Conservation (phyloP, 73 alveolate species). For the Paramecium sexaurelia region DNA sequence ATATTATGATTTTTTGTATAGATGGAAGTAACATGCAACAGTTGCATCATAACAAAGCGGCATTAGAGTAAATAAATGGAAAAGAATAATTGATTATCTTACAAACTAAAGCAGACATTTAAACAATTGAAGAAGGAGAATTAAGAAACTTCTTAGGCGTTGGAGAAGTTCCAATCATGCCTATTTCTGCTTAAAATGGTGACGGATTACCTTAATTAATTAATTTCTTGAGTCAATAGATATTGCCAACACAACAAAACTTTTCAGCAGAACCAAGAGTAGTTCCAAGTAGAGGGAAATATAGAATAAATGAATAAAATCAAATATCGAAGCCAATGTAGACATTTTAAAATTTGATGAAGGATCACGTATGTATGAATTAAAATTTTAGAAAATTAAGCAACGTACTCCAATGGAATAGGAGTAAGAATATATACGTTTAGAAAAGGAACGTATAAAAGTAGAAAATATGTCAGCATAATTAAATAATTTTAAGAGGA, state of each 20-base stretch:
- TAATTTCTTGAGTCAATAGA: not conserved
- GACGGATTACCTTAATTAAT: conserved; percentile 46
- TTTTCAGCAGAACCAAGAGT: conserved; percentile 76
- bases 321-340: conserved; percentile 63
- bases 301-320: conserved; percentile 62
- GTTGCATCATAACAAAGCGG: conserved; percentile 43
- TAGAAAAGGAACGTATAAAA: conserved; percentile 72
- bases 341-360: conserved; percentile 65
- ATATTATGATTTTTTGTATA: conserved; percentile 49
- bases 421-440: conserved; percentile 69
- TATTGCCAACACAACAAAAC: not conserved
- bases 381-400: conserved; percentile 64
- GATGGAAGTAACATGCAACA: conserved; percentile 59
- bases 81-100: conserved; percentile 40
- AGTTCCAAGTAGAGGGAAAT: conserved; percentile 69
- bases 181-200: not conserved
- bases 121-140: conserved; percentile 37
- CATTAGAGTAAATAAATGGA: conserved; percentile 4
- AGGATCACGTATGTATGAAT: conserved; percentile 65
- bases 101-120: conserved; percentile 51
- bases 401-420: conserved; percentile 66
- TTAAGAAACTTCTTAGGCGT: not conserved
- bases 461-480: conserved; percentile 72
- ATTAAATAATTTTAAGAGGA: conserved; percentile 75
- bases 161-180: not conserved